Base-by-base conservation (phyloP, 1,284 basidiomycete species). In the Cryptococcus depauperatus region DNA sequence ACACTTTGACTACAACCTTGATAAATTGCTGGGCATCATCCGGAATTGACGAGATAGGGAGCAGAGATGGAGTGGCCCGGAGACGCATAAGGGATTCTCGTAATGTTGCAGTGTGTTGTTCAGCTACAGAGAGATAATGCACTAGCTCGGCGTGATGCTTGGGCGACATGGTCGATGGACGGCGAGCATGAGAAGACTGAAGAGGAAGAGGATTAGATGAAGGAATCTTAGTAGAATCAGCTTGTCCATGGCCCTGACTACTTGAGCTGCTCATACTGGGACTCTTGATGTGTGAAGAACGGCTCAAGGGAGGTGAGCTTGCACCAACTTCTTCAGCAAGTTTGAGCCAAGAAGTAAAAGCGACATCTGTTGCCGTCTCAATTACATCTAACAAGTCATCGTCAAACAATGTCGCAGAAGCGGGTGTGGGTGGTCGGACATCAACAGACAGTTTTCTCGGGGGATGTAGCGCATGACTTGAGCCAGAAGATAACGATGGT, bases 321-420 rank as follows among this genome's bases (percentile, higher is more conserved):
- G 62, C 62, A 13, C 65, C 66, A 16, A 75, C 56, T 44, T 73
- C 70, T 48, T 74, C 71, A 21, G 73, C 68, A 7, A 76, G 59
- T 47, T 71, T 64, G 11, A 71, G 58, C 68, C 73, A 75, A 3
- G 73, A 72, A 2, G 66, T 69, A 40, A 70, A 67, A 1, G 73
- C 74, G 22, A 70, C 64, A 14, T 72, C 66, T 3, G 71, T 71
- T 0, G 74, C 74, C 13, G 67, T 66, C 40, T 74, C 73, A 8
- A 73, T 66, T 35, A 71, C 68, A 38, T 74, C 72, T 8, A 75
- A 52, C 27, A 75, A 61, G 40, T 71, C 72, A 25, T 73, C 72
- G 51, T 75, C 73, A 37, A 67, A 67, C 16, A 70, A 55, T 34
- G 64, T 65, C 1, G 69, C 61, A 7, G 66, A 65, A 21, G 66